These are phyloP conservation scores for Arctostaphylos glauca DNA, from an alignment of 148 eudicot species.

Conservation along the genomic window DNA sequence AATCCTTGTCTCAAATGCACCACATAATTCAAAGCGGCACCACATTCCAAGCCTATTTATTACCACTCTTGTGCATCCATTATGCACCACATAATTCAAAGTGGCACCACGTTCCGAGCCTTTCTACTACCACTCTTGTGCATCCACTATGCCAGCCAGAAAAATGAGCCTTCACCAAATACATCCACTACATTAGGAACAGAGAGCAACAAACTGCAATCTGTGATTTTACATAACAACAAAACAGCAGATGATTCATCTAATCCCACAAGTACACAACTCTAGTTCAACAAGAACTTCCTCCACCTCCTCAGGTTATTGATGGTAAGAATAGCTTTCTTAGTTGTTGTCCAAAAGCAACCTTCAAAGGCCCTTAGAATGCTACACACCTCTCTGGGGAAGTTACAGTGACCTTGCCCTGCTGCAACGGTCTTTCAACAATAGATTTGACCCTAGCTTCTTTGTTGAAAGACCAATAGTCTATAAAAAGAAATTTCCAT, in stretches of 20 bases:
- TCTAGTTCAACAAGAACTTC: not conserved
- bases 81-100: too few species aligned
- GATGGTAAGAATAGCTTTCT: not conserved
- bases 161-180: not conserved
- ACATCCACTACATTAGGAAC: not conserved
- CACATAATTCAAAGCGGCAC: too few species aligned
- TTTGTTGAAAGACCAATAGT: not conserved
- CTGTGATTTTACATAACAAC: not conserved
- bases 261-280: not conserved
- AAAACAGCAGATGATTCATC: not conserved
- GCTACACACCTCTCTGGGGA: not conserved
- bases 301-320: not conserved
- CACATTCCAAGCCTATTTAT: too few species aligned
- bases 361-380: not conserved
- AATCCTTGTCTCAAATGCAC: too few species aligned
- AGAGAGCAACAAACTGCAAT: not conserved
- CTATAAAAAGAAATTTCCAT: not conserved
- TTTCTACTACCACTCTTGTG: too few species aligned
- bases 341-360: not conserved
- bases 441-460: not conserved
- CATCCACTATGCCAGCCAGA: too few species aligned
- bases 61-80: too few species aligned
- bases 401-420: not conserved
- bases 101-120: too few species aligned
- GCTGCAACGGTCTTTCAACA: not conserved